Percentiles rank a stretch among this genome's conserved stretches.
phyloP scores from a whole-genome alignment of 805 yeast species.

The Ogataea neopini region DNA sequence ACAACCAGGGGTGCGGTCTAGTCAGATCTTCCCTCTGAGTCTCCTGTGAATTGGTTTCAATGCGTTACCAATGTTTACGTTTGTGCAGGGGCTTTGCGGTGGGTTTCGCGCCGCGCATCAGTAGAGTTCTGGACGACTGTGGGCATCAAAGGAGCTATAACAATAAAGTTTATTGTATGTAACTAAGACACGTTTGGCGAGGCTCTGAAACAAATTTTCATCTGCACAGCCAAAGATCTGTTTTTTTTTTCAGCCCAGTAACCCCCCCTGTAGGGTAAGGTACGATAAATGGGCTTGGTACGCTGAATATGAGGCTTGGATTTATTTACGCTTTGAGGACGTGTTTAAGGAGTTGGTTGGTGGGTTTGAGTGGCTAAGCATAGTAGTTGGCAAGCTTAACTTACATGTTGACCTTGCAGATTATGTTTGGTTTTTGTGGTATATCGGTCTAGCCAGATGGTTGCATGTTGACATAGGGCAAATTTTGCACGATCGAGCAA shows the following conservation, averaged over 20 bases:
- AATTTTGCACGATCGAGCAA: too few relatives aligned
- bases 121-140: not conserved
- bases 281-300: not conserved
- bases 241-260: too few relatives aligned
- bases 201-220: slow-evolving; percentile 3
- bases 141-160: too few relatives aligned
- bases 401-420: too few relatives aligned
- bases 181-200: slow-evolving; percentile 2
- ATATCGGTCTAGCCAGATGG: too few relatives aligned
- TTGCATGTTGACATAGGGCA: too few relatives aligned
- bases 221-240: not conserved
- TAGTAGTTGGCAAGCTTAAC: too few relatives aligned
- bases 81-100: not conserved
- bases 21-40: not conserved
- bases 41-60: slow-evolving; percentile 5
- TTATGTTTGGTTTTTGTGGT: too few relatives aligned
- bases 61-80: not conserved
- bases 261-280: not conserved
- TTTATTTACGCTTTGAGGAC: too few relatives aligned
- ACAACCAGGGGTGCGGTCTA: not conserved
- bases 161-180: not conserved
- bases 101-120: not conserved
- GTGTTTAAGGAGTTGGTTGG: too few relatives aligned
- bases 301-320: too few relatives aligned
- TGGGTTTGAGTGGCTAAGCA: too few relatives aligned